Conservation (phyloP, 441 rosid species). For the Corymbia calophylla region DNA sequence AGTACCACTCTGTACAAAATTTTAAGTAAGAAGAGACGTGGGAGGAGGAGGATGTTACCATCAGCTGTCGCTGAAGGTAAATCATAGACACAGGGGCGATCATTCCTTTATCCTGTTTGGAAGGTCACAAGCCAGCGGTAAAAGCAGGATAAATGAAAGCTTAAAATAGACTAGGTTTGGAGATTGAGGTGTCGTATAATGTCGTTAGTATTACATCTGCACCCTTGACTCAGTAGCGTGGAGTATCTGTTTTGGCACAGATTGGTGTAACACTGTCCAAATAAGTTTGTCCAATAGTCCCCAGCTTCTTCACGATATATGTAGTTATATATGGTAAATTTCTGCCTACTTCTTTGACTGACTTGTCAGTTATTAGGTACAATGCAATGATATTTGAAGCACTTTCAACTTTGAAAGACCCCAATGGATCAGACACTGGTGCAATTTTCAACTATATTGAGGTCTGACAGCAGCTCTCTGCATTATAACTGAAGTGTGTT, state of each 20-base stretch:
- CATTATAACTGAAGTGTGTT: background rate
- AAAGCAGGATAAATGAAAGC: background rate
- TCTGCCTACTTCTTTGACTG: background rate
- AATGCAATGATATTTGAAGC: constrained; percentile 60
- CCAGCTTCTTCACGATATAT: background rate
- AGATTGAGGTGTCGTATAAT: background rate
- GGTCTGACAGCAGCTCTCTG: constrained; percentile 29
- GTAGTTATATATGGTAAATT: background rate
- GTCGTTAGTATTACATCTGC: background rate
- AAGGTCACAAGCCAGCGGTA: background rate
- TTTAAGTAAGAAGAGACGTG: background rate
- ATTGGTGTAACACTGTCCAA: background rate
- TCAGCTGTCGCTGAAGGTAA: background rate
- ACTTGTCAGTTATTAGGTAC: constrained; percentile 20
- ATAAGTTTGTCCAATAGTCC: background rate
- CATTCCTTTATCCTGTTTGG: background rate
- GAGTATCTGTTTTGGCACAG: background rate
- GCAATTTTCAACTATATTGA: constrained; percentile 49
- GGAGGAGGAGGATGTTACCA: background rate
- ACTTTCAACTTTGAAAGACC: constrained; percentile 32
- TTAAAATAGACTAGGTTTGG: background rate
- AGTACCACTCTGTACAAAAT: background rate
- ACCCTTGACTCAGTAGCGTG: background rate
- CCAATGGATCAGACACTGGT: constrained; percentile 36
- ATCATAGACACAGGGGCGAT: background rate